Evolutionary conservation across 345 rosid genomes (phyloP).

Genomic region (Linum tenue): DNA sequence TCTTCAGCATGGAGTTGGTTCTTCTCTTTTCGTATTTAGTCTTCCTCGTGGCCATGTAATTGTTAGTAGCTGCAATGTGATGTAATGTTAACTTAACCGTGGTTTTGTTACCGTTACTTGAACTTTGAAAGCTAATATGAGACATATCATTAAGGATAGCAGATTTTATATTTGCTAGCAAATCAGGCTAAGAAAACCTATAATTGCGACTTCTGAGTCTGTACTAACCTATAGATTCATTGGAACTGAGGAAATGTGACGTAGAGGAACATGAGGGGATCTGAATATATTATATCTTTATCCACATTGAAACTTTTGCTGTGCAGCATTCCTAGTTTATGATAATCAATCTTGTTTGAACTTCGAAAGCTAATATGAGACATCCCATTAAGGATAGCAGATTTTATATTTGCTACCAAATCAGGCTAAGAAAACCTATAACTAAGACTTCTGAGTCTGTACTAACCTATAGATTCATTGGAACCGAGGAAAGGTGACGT

Average conservation of each 20-base stretch:
- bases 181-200: neutral
- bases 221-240: neutral
- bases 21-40: neutral
- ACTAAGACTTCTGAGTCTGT: conserved; percentile 37
- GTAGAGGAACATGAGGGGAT: neutral
- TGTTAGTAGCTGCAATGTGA: neutral
- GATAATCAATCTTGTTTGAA: neutral
- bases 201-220: conserved; percentile 35
- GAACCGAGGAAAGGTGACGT: neutral
- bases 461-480: neutral
- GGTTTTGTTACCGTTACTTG: neutral
- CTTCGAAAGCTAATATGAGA: too few relatives aligned
- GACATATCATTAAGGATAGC: neutral
- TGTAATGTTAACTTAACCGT: neutral
- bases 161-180: neutral
- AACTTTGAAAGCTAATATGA: neutral
- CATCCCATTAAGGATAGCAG: neutral
- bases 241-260: neutral
- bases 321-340: neutral
- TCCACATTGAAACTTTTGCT: neutral
- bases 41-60: neutral
- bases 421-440: neutral
- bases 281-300: neutral
- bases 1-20: neutral
- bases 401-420: neutral